Conservation (phyloP, 768 basidiomycete genomes). For the Leccinum variicolor region DNA sequence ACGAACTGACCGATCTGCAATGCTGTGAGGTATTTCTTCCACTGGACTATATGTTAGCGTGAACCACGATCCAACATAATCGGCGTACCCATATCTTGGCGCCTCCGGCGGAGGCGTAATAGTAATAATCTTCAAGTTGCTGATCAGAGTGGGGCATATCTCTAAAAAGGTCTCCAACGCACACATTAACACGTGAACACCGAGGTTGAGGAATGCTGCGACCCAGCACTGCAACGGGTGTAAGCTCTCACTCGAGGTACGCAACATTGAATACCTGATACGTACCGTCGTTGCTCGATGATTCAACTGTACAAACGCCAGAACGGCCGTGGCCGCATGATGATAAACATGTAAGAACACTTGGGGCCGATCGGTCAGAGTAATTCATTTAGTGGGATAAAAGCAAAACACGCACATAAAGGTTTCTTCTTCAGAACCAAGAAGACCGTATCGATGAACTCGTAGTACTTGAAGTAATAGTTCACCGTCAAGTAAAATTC, state of each 20-base stretch:
- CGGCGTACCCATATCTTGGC: conserved; percentile 15
- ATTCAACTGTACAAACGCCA: conserved; percentile 91
- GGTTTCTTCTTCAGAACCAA: conserved; percentile 97
- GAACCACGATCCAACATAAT: not conserved
- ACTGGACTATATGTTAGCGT: conserved; percentile 6
- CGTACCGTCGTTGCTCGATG: conserved; percentile 84
- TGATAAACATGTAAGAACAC: conserved; percentile 98
- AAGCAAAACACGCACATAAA: conserved; percentile 53
- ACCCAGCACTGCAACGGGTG: conserved; percentile 72
- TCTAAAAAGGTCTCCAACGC: conserved; percentile 24
- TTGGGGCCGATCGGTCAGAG: conserved; percentile 26
- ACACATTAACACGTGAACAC: conserved; percentile 97
- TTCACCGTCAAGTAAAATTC: conserved; percentile 96
- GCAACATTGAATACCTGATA: conserved; percentile 6
- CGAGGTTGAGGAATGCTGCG: conserved; percentile 81
- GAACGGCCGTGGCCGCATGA: conserved; percentile 90
- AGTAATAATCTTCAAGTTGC: conserved; percentile 80
- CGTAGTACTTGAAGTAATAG: conserved; percentile 96
- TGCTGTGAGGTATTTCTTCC: conserved; percentile 24
- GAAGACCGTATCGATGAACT: conserved; percentile 93
- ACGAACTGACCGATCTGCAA: conserved; percentile 25
- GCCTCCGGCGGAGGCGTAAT: conserved; percentile 86
- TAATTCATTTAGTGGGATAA: not conserved
- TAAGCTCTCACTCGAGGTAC: not conserved
- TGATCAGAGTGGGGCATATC: not conserved